Conservation (phyloP, 371 early-diverging fungal genomes). For the Fennellomyces sp. region DNA sequence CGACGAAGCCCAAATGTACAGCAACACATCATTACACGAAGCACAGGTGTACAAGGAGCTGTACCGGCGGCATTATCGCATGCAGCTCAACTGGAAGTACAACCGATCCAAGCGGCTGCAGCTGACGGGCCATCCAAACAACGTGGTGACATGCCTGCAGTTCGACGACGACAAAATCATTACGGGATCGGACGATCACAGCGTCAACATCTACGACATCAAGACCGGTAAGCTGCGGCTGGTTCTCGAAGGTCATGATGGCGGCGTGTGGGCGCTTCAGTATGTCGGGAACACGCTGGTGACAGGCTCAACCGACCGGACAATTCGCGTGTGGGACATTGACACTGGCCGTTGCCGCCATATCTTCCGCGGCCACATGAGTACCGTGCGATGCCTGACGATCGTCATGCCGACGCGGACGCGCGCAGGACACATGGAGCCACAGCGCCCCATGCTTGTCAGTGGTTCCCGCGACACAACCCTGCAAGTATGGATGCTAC, state of each 20-base stretch:
- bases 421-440: conserved; percentile 56
- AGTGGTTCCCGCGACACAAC: conserved; percentile 98
- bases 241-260: conserved; percentile 90
- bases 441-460: conserved; percentile 79
- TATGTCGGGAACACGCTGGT: conserved; percentile 88
- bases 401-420: conserved; percentile 72
- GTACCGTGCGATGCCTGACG: conserved; percentile 94
- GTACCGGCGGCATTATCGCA: conserved; percentile 73
- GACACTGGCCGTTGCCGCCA: conserved; percentile 85
- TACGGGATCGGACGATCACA: conserved; percentile 87
- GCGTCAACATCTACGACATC: conserved; percentile 88
- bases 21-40: not conserved
- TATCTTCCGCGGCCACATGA: conserved; percentile 92
- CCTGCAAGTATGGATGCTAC: conserved; percentile 92
- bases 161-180: conserved; percentile 93
- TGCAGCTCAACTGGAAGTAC: conserved; percentile 83
- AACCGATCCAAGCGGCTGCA: conserved; percentile 73
- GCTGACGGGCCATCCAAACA: conserved; percentile 78
- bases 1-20: conserved; percentile 1
- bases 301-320: conserved; percentile 98
- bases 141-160: conserved; percentile 94
- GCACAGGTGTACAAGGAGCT: conserved; percentile 44
- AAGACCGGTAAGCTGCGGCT: conserved; percentile 70
- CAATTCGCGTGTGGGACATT: conserved; percentile 97
- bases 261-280: conserved; percentile 98